Evolutionary conservation across 1,284 basidiomycete species (phyloP), one percentile per base, ranked within the genome.

Genomic region (Pascua sp.): DNA sequence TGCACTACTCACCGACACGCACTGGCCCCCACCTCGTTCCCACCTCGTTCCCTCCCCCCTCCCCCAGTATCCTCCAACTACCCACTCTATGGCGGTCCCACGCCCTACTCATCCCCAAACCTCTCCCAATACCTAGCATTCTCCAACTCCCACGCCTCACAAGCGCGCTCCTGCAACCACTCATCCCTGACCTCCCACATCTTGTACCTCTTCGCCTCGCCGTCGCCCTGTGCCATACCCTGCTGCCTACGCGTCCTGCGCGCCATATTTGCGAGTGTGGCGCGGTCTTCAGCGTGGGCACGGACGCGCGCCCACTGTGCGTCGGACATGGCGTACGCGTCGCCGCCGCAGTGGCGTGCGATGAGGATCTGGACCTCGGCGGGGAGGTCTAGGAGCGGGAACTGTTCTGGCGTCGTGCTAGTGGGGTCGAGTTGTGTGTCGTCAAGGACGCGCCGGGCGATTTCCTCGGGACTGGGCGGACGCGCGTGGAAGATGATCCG

Each of bases 131-230:
- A 56, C 4, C 42, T 40, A 51, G 43, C 32, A 42, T 58, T 47
- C 42, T 63, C 57, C 43, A 61, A 48, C 57, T 75, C 73, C 73
- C 73, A 75, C 56, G 61, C 63, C 46, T 73, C 68, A 62, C 69
- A 73, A 38, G 49, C 56, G 4, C 66, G 59, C 56, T 57, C 65
- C 17, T 42, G 53, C 11, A 73, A 59, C 70, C 70, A 75, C 24
- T 63, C 67, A 4, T 67, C 64, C 49, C 54, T 57, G 41, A 70
- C 51, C 24, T 62, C 61, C 46, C 56, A 49, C 16, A 46, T 49
- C 16, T 56, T 57, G 37, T 61, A 60, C 54, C 47, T 61, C 49
- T 36, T 48, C 41, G 42, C 49, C 39, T 46, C 42, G 37, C 53
- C 42, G 41, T 59, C 57, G 15, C 59, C 58, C 50, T 56, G 48